Percentiles rank a stretch among this genome's conserved stretches.
These are phyloP conservation scores for Saccharomycopsis javanensis DNA, from an alignment of 805 yeast species.

Conservation along the genomic window DNA sequence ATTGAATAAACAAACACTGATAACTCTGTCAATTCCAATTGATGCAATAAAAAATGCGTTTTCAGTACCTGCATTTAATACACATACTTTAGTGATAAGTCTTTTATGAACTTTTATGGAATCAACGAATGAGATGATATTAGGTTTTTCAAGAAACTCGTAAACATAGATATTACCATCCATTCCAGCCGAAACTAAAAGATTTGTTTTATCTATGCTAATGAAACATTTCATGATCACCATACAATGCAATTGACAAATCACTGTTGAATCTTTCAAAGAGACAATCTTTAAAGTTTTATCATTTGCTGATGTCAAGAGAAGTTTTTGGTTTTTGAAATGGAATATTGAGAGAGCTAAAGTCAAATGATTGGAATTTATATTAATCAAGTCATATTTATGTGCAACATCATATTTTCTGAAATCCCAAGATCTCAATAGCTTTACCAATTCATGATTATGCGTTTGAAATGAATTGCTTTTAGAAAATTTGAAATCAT, in stretches of 20 bases:
- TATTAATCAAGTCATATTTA: not conserved
- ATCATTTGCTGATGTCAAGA: slow-evolving; percentile 20
- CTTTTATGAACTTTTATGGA: slow-evolving; percentile 31
- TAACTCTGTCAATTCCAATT: slow-evolving; percentile 48
- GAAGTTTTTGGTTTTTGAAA: slow-evolving; percentile 5
- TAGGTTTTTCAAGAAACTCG: slow-evolving; percentile 8
- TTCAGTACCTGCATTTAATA: slow-evolving; percentile 15
- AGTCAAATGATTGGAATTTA: slow-evolving; percentile 17
- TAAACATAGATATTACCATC: slow-evolving; percentile 35
- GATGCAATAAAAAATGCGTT: slow-evolving; percentile 34
- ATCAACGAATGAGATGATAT: not conserved
- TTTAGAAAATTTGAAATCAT: slow-evolving; percentile 10
- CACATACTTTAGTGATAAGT: slow-evolving; percentile 29
- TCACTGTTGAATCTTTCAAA: slow-evolving; percentile 1
- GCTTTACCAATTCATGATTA: not conserved
- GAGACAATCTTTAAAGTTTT: slow-evolving; percentile 20
- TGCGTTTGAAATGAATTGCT: not conserved
- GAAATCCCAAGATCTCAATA: slow-evolving; percentile 13
- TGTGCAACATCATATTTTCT: not conserved
- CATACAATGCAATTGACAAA: not conserved
- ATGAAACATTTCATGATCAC: slow-evolving; percentile 31
- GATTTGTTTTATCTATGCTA: slow-evolving; percentile 22
- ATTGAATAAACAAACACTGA: not conserved
- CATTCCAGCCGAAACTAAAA: slow-evolving; percentile 40
- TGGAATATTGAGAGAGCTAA: slow-evolving; percentile 20